Conservation (phyloP, 192 early-diverging fungal genomes). For the Cladochytrium replicatum region DNA sequence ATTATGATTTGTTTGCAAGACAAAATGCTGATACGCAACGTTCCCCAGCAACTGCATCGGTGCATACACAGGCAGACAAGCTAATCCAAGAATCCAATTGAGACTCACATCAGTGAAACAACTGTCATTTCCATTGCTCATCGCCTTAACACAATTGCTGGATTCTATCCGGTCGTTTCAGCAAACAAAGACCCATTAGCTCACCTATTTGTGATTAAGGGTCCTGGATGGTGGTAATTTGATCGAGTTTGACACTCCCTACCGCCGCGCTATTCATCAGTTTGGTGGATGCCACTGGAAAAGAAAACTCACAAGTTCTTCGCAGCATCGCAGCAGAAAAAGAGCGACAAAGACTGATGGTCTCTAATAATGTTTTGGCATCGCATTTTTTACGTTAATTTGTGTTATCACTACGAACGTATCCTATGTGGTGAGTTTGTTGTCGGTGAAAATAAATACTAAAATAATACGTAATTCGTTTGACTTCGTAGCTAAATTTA, state of each 20-base stretch:
- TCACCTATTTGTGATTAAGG: conserved; percentile 50
- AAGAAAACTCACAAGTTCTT: conserved; percentile 26
- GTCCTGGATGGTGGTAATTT: conserved; percentile 65
- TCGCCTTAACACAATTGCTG: conserved; percentile 53
- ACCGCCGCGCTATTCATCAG: conserved; percentile 15
- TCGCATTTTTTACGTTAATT: too few species aligned
- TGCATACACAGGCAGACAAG: conserved; percentile 8
- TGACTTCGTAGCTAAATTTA: too few species aligned
- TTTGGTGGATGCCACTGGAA: conserved; percentile 36
- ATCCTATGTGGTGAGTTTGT: too few species aligned
- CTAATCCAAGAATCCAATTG: conserved; percentile 17
- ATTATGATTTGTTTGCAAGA: too few species aligned
- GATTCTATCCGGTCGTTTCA: conserved; percentile 15
- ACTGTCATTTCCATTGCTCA: conserved; percentile 70
- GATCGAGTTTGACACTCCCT: conserved; percentile 58
- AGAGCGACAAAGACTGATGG: too few species aligned
- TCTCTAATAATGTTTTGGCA: too few species aligned
- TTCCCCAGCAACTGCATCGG: conserved; percentile 11
- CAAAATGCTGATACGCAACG: too few species aligned
- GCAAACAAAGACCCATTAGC: too few species aligned
- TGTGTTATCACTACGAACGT: too few species aligned
- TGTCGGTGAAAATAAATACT: too few species aligned
- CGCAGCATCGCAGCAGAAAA: conserved; percentile 30
- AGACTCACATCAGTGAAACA: conserved; percentile 36
- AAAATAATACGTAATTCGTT: too few species aligned